phyloP scores from a whole-genome alignment of 1,139 yeast species.

The Arxiozyma bovina region DNA sequence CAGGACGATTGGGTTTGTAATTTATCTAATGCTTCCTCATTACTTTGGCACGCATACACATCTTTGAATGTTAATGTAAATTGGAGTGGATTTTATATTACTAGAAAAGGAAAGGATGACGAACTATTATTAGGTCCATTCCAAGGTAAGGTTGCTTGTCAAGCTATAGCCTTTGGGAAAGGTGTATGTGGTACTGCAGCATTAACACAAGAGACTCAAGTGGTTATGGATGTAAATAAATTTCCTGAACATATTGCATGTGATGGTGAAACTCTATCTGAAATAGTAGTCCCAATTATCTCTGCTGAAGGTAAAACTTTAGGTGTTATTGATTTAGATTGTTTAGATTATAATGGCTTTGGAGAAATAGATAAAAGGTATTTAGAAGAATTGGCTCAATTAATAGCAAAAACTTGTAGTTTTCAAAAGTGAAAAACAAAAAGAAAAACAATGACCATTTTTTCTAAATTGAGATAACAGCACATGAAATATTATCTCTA shows the following conservation, averaged over 20 bases:
- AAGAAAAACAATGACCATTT: neutral
- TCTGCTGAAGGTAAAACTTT: slow-evolving; percentile 36
- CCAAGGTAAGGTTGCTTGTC: slow-evolving; percentile 96
- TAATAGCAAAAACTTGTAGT: slow-evolving; percentile 38
- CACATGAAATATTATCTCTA: neutral
- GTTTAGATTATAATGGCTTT: slow-evolving; percentile 56
- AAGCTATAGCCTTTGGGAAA: slow-evolving; percentile 59
- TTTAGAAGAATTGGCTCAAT: slow-evolving; percentile 50
- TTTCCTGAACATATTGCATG: slow-evolving; percentile 96
- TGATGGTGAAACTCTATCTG: slow-evolving; percentile 90
- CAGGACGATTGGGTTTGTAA: slow-evolving; percentile 84
- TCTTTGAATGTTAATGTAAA: slow-evolving; percentile 53
- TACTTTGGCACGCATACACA: slow-evolving; percentile 81
- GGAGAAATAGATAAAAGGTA: slow-evolving; percentile 49
- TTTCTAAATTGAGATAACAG: neutral
- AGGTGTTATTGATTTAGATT: slow-evolving; percentile 86
- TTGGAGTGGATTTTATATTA: slow-evolving; percentile 89
- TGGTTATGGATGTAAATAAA: slow-evolving; percentile 65
- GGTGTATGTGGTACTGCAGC: slow-evolving; percentile 96
- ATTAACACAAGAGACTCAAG: slow-evolving; percentile 44
- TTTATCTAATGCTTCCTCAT: slow-evolving; percentile 73
- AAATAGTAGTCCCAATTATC: slow-evolving; percentile 79
- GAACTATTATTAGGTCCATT: slow-evolving; percentile 80
- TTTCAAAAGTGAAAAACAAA: neutral
- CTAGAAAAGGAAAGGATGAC: slow-evolving; percentile 18